These are phyloP conservation scores for Acrasis kona DNA, from an alignment of 78 protist genomes.

Conservation along the genomic window DNA sequence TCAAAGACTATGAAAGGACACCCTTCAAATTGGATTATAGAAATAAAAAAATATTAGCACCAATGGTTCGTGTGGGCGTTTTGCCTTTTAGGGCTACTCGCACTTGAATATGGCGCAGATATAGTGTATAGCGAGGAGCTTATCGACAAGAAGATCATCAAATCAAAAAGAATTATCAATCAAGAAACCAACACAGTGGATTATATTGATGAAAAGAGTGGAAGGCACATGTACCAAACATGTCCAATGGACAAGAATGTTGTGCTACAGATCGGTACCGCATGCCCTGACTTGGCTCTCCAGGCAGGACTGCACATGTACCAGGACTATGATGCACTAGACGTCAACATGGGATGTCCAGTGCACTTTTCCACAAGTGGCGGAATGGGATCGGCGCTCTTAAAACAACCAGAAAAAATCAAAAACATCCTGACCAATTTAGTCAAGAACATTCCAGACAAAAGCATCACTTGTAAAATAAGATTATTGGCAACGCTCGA, in stretches of 20 bases:
- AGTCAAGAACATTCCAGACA: neutral
- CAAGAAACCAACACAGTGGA: neutral
- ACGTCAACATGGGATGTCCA: constrained; percentile 19
- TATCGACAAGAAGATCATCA: constrained; percentile 2
- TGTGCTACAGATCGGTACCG: constrained; percentile 11
- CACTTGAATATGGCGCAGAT: constrained; percentile 24
- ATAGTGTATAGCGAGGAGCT: constrained; percentile 4
- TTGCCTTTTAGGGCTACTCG: constrained; percentile 10
- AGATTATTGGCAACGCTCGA: neutral
- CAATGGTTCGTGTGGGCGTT: constrained; percentile 16
- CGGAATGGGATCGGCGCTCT: constrained; percentile 12
- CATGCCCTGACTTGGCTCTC: neutral
- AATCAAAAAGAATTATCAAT: neutral
- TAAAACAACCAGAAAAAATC: neutral
- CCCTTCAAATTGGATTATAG: too few relatives aligned
- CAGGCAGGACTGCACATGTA: neutral
- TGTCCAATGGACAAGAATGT: neutral
- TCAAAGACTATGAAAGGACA: too few relatives aligned
- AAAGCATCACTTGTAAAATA: constrained; percentile 1
- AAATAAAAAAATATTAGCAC: constrained; percentile 6
- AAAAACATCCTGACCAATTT: neutral
- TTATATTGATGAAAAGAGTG: neutral
- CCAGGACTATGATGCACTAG: neutral
- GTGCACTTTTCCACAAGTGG: neutral
- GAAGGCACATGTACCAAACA: neutral